A percentile compares a stretch with the other conserved stretches of the same genome.
phyloP scores from a whole-genome alignment of 257 asterid species.

The Primulina tabacum region DNA sequence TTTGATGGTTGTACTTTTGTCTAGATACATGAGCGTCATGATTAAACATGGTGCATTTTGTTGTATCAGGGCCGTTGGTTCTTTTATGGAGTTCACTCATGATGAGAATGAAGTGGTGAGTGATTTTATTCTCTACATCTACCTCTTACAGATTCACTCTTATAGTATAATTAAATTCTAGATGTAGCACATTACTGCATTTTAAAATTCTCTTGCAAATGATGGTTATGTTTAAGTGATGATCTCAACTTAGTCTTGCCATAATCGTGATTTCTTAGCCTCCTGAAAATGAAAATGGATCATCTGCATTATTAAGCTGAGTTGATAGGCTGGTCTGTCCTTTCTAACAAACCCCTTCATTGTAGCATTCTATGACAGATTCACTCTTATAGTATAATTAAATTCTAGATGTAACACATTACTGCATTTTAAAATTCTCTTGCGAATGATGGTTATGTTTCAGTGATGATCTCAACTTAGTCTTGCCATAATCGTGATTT shows the following conservation, averaged over 20 bases:
- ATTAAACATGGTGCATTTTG: slow-evolving; percentile 31
- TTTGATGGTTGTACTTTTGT: slow-evolving; percentile 10
- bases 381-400: neutral
- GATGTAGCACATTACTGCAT: neutral
- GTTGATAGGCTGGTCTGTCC: slow-evolving; percentile 17
- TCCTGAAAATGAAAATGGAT: neutral
- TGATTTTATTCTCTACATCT: slow-evolving; percentile 24
- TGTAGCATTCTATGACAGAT: slow-evolving; percentile 10
- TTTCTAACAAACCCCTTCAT: slow-evolving; percentile 8
- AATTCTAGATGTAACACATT: neutral
- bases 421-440: neutral
- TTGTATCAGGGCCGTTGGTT: slow-evolving; percentile 96
- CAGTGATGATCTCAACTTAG: neutral
- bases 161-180: neutral
- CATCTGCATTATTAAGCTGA: slow-evolving; percentile 3
- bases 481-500: slow-evolving; percentile 9
- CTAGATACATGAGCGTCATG: slow-evolving; percentile 9
- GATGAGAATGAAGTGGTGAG: slow-evolving; percentile 93
- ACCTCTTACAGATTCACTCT: slow-evolving; percentile 15
- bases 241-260: neutral
- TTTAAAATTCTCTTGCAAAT: neutral
- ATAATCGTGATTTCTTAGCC: slow-evolving; percentile 7
- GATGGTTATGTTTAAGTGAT: neutral
- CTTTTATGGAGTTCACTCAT: slow-evolving; percentile 90
- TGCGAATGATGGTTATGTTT: neutral